phyloP scores from a whole-genome alignment of 371 early-diverging fungal species.

The Haplosporangium sp. region DNA sequence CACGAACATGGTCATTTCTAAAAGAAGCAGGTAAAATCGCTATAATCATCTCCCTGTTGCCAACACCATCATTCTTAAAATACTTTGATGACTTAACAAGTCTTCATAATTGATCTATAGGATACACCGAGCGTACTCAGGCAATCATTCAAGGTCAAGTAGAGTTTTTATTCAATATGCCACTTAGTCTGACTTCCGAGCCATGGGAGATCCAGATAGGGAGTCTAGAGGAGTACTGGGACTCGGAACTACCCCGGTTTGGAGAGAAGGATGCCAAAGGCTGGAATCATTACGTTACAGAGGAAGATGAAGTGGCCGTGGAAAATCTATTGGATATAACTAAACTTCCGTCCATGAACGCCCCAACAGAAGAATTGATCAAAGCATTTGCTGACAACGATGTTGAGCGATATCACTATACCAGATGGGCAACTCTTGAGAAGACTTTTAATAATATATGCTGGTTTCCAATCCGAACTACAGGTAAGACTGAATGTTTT shows the following conservation, averaged over 20 bases:
- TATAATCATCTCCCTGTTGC: not conserved
- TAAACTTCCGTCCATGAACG: constrained; percentile 30
- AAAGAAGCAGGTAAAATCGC: constrained; percentile 67
- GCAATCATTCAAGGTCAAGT: constrained; percentile 76
- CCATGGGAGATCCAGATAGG: constrained; percentile 64
- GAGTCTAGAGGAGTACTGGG: constrained; percentile 82
- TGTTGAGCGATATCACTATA: constrained; percentile 32
- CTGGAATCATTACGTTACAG: constrained; percentile 60
- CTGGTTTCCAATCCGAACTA: constrained; percentile 50
- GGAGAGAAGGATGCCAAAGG: constrained; percentile 81
- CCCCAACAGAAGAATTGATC: constrained; percentile 26
- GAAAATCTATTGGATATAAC: constrained; percentile 43
- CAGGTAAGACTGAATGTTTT: constrained; percentile 21
- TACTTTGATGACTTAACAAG: not conserved
- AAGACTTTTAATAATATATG: constrained; percentile 27
- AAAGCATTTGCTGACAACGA: constrained; percentile 35
- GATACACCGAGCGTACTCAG: constrained; percentile 80
- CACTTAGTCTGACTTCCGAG: constrained; percentile 57
- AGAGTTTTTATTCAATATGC: constrained; percentile 78
- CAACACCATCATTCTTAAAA: not conserved
- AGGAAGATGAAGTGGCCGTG: constrained; percentile 40
- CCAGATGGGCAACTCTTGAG: constrained; percentile 43
- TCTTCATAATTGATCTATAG: constrained; percentile 36
- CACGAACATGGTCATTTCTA: constrained; percentile 73
- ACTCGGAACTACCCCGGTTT: constrained; percentile 78